phyloP scores from a whole-genome alignment of 2,329 filamentous ascomycete genomes.

The Fusarium sublunatum region DNA sequence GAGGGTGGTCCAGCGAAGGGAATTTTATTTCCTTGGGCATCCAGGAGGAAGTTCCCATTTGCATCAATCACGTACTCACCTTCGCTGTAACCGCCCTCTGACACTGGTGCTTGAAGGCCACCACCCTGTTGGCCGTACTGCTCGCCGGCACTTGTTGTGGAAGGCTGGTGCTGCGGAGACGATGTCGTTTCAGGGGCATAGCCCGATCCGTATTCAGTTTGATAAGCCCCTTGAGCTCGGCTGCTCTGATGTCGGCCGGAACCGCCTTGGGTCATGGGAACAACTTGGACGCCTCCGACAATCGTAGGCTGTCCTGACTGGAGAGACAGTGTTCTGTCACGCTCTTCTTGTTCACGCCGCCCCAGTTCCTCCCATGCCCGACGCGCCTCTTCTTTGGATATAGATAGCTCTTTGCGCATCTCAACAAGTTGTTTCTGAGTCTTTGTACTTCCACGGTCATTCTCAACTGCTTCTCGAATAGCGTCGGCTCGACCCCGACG shows the following conservation, averaged over 20 bases:
- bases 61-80: conserved; percentile 77
- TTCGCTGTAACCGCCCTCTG: conserved; percentile 73
- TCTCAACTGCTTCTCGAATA: conserved; percentile 71
- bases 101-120: conserved; percentile 50
- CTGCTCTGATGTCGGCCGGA: conserved; percentile 65
- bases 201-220: conserved; percentile 46
- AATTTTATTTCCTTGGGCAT: conserved; percentile 70
- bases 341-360: conserved; percentile 90
- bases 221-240: conserved; percentile 51
- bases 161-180: conserved; percentile 55
- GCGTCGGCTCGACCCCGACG: conserved; percentile 75
- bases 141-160: conserved; percentile 47
- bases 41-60: conserved; percentile 69
- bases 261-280: conserved; percentile 85
- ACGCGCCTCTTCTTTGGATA: conserved; percentile 94
- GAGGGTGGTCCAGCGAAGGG: conserved; percentile 60
- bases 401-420: conserved; percentile 91
- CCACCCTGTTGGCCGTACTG: conserved; percentile 41
- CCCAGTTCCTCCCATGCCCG: conserved; percentile 98
- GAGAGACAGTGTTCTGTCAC: conserved; percentile 85
- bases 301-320: conserved; percentile 88
- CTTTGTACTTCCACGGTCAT: conserved; percentile 78
- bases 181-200: conserved; percentile 55
- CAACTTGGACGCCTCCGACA: conserved; percentile 93
- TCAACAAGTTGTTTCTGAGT: conserved; percentile 84